Base-by-base conservation (phyloP, 805 yeast species). In the Candida glaebosa region DNA sequence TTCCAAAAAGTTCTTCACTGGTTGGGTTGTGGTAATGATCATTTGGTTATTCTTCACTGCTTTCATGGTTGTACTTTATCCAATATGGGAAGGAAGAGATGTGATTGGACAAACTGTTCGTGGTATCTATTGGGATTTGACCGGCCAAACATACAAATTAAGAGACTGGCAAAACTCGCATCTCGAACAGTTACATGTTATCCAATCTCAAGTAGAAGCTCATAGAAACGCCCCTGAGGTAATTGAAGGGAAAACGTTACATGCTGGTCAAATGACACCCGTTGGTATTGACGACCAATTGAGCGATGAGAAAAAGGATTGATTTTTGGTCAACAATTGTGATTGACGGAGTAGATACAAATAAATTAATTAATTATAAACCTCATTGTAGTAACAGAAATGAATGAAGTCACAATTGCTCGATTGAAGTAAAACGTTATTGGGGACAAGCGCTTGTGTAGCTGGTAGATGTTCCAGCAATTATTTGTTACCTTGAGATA, bases 71-170 rank as follows among this genome's bases (percentile, higher is more conserved):
- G 72, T 80, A 16, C 41, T 87, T 25, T 82, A 72, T 49, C 96
- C 96, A 32, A 52, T 87, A 31, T 75, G 74, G 67, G 89, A 88
- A 61, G 90, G 95, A 34, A 70, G 91, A 50, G 62, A 68, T 22
- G 87, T 82, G 2, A 76, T 87, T 20, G 76, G 60, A 58, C 75
- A 79, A 20, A 77, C 91, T 0, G 48, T 71, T 14, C 75, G 95
- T 52, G 96, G 95, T 40, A 75, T 88, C 24, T 87, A 83, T 62
- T 88, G 96, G 96, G 96, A 88, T 58, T 50, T 76, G 32, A 67
- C 84, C 18, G 96, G 96, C 15, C 93, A 87, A 60, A 63, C 82
- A 1, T 60, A 78, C 60, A 88, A 86, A 60, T 67, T 88, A 43
- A 71, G 75, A 48, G 82, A 74, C 50, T 88, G 95, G 93, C 96